Evolutionary conservation across 78 protist genomes (phyloP).

Genomic region (Speleostelium caveatum): DNA sequence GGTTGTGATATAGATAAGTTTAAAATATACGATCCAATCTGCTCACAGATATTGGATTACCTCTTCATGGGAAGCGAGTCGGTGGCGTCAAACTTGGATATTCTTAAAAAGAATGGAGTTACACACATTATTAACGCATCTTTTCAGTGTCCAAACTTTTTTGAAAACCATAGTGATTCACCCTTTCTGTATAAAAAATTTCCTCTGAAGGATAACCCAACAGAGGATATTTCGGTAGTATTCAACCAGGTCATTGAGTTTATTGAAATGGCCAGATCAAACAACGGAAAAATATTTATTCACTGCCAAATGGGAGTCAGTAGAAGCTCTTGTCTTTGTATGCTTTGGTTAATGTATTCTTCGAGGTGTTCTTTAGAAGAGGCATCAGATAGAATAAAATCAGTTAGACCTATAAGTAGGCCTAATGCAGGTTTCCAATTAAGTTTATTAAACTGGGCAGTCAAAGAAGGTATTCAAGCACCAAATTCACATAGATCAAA

Average conservation of each 20-base stretch:
- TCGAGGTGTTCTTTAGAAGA: slow-evolving; percentile 24
- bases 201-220: slow-evolving; percentile 11
- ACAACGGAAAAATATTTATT: slow-evolving; percentile 23
- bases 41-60: slow-evolving; percentile 48
- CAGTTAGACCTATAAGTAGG: slow-evolving; percentile 33
- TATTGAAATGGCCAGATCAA: slow-evolving; percentile 17
- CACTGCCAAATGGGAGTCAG: slow-evolving; percentile 76
- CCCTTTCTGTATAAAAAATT: slow-evolving; percentile 43
- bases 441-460: slow-evolving; percentile 54
- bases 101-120: slow-evolving; percentile 17
- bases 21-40: slow-evolving; percentile 32
- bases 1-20: slow-evolving; percentile 50
- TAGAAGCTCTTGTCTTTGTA: slow-evolving; percentile 42
- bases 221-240: slow-evolving; percentile 33
- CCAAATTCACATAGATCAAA: slow-evolving; percentile 37
- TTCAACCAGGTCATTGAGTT: slow-evolving; percentile 31
- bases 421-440: slow-evolving; percentile 62
- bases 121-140: slow-evolving; percentile 75
- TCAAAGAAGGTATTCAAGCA: slow-evolving; percentile 46
- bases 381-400: slow-evolving; percentile 13
- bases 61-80: slow-evolving; percentile 54
- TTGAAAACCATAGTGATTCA: slow-evolving; percentile 5
- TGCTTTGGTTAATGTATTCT: slow-evolving; percentile 54
- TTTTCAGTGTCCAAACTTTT: slow-evolving; percentile 25
- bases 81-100: slow-evolving; percentile 20